phyloP scores from a whole-genome alignment of 306 rosid species.

The Sechiopsis laciniata region DNA sequence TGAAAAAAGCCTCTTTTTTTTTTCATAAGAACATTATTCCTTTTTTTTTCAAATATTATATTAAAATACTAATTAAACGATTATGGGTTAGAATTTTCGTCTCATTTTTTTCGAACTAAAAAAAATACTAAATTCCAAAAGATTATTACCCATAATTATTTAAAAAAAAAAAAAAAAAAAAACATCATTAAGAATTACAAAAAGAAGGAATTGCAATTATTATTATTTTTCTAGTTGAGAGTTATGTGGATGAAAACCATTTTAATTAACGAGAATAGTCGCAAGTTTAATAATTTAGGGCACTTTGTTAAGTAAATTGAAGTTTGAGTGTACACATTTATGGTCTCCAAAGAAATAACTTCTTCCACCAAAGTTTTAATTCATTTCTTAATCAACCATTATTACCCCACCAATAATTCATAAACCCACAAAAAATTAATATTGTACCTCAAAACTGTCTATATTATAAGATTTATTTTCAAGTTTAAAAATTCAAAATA shows the following conservation, averaged over 20 bases:
- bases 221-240: neutral
- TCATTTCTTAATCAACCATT: constrained; percentile 12
- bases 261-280: no score
- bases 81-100: no score
- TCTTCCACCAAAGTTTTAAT: constrained; percentile 9
- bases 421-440: neutral
- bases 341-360: constrained; percentile 10
- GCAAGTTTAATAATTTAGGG: no score
- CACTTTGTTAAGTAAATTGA: no score
- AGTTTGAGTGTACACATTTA: no score
- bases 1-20: no score
- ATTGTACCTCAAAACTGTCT: neutral
- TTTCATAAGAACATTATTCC: no score
- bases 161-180: neutral
- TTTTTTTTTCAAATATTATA: no score
- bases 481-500: neutral
- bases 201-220: neutral
- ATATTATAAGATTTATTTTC: neutral
- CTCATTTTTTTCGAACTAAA: no score
- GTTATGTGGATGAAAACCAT: neutral
- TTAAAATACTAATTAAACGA: no score
- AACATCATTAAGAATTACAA: no score
- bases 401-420: constrained; percentile 1
- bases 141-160: neutral
- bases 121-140: neutral